A percentile compares a stretch with the other conserved stretches of the same genome.
phyloP scores from a whole-genome alignment of 495 filamentous ascomycete species.

The Xylaria telfairii region DNA sequence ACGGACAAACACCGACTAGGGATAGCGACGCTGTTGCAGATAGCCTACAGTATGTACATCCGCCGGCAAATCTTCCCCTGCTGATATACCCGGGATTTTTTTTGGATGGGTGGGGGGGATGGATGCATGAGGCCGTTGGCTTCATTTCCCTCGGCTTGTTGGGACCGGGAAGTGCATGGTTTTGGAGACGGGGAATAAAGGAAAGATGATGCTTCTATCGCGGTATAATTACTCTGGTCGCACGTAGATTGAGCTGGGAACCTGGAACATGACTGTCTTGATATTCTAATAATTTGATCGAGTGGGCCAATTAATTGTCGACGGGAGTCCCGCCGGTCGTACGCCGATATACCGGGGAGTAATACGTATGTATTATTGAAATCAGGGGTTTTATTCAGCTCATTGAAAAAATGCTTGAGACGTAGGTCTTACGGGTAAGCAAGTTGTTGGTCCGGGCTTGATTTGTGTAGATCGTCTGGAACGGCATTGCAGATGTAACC shows the following conservation, averaged over 20 bases:
- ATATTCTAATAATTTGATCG: too few relatives aligned
- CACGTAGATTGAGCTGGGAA: not conserved
- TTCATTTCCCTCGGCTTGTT: not conserved
- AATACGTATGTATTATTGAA: not conserved
- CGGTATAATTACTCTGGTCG: not conserved
- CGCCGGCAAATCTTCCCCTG: conserved; percentile 15
- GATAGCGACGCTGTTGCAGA: conserved; percentile 1
- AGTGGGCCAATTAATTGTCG: not conserved
- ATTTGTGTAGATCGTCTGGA: not conserved
- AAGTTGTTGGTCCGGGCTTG: not conserved
- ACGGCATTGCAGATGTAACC: not conserved
- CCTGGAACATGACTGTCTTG: conserved; percentile 1
- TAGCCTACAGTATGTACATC: conserved; percentile 7
- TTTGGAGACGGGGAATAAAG: not conserved
- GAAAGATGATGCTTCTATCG: not conserved
- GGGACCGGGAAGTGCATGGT: not conserved
- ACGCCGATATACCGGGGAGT: not conserved
- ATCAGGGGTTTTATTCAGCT: not conserved
- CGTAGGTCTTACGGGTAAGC: not conserved
- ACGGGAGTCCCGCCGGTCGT: not conserved
- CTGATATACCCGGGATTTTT: conserved; percentile 13
- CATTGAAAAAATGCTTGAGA: not conserved
- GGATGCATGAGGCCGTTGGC: conserved; percentile 11
- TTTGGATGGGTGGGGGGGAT: too few relatives aligned
- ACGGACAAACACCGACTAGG: not conserved